phyloP scores from a whole-genome alignment of 192 early-diverging fungal species.

The Entomortierella beljakovae region DNA sequence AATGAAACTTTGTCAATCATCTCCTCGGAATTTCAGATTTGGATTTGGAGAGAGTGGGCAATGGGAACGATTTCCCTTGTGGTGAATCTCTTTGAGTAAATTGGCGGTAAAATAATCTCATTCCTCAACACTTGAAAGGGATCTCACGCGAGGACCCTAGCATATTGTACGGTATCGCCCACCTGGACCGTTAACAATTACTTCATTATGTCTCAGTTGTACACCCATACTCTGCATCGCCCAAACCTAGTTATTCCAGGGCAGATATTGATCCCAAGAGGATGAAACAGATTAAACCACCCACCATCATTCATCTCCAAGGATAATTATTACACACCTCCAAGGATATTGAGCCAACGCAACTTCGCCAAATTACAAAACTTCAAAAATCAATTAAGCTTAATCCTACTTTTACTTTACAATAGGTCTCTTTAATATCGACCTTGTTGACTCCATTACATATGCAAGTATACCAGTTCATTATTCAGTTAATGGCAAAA shows the following conservation, averaged over 20 bases:
- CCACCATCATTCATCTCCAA: neutral
- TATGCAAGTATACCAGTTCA: conserved; percentile 57
- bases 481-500: conserved; percentile 41
- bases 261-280: no score
- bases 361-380: neutral
- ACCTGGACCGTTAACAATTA: neutral
- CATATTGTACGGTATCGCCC: neutral
- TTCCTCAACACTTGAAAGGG: no score
- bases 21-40: neutral
- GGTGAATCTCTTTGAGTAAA: no score
- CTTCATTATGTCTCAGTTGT: neutral
- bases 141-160: no score
- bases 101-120: no score
- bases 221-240: neutral
- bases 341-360: no score
- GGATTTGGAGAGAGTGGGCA: neutral
- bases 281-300: neutral
- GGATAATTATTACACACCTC: no score
- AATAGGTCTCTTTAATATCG: conserved; percentile 52
- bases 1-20: neutral
- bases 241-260: neutral
- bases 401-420: neutral
- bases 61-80: no score
- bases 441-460: conserved; percentile 53
- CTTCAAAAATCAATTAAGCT: neutral